Evolutionary conservation across 208 protist species (phyloP).

Genomic region (Zelonia costaricensis): DNA sequence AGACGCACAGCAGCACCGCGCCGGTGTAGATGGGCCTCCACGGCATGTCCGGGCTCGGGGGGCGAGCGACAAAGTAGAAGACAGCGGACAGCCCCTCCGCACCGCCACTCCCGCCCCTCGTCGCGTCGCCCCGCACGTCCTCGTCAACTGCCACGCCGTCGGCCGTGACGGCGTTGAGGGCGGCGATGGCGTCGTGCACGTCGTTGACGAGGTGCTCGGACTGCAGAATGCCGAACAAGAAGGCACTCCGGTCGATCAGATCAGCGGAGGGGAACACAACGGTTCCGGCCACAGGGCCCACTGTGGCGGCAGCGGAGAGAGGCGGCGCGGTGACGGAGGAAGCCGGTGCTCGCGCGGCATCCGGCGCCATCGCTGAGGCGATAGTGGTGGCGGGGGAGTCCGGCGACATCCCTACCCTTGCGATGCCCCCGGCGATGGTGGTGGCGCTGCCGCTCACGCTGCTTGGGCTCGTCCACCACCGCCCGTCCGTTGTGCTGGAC

Average conservation of each 20-base stretch:
- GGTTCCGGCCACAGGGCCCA: neutral
- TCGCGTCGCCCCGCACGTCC: neutral
- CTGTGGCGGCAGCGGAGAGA: neutral
- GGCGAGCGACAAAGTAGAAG: slow-evolving; percentile 16
- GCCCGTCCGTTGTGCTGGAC: too few relatives aligned
- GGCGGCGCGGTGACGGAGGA: too few relatives aligned
- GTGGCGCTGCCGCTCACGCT: too few relatives aligned
- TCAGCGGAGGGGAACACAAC: neutral
- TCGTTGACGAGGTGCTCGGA: slow-evolving; percentile 17
- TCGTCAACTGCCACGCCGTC: neutral
- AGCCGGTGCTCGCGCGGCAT: too few relatives aligned
- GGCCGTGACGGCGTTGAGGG: neutral
- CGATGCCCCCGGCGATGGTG: too few relatives aligned
- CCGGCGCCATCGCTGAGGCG: too few relatives aligned
- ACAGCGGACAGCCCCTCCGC: slow-evolving; percentile 9
- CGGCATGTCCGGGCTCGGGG: slow-evolving; percentile 26
- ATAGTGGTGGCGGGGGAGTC: too few relatives aligned
- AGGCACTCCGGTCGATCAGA: slow-evolving; percentile 24
- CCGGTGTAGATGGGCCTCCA: slow-evolving; percentile 25
- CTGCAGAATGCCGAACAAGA: slow-evolving; percentile 22
- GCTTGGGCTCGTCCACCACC: too few relatives aligned
- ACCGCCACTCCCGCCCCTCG: neutral
- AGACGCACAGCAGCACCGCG: slow-evolving; percentile 20
- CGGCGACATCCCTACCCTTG: too few relatives aligned
- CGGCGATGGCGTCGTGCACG: slow-evolving; percentile 26